These are phyloP conservation scores for Ascochyta rabiei DNA, from an alignment of 2,329 filamentous ascomycete genomes.

Conservation along the genomic window DNA sequence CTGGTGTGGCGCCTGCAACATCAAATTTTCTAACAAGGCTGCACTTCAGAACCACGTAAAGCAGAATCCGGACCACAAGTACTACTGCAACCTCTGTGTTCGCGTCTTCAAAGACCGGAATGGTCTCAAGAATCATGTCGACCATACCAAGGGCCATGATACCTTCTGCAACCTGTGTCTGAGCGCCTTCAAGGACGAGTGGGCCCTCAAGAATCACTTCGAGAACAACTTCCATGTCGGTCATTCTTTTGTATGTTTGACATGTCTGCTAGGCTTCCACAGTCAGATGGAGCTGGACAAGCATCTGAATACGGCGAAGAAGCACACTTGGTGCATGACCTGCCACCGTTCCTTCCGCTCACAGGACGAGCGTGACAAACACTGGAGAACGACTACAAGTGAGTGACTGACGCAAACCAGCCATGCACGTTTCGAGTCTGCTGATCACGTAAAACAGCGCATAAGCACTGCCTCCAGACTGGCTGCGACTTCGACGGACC, in stretches of 20 bases:
- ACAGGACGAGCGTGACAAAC: conserved; percentile 41
- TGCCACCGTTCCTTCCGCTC: conserved; percentile 37
- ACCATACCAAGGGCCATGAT: conserved; percentile 37
- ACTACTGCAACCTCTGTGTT: conserved; percentile 47
- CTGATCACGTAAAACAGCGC: conserved; percentile 17
- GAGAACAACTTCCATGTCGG: conserved; percentile 40
- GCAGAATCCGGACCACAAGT: conserved; percentile 29
- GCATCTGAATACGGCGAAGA: conserved; percentile 32
- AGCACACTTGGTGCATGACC: conserved; percentile 39
- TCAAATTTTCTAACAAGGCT: conserved; percentile 30
- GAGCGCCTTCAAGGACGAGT: conserved; percentile 42
- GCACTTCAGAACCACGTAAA: conserved; percentile 36
- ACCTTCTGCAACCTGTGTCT: conserved; percentile 43
- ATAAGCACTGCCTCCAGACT: conserved; percentile 41
- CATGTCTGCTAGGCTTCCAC: conserved; percentile 36
- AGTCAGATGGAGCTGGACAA: conserved; percentile 26
- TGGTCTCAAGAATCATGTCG: conserved; percentile 44
- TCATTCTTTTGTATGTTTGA: conserved; percentile 38
- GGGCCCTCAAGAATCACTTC: conserved; percentile 42
- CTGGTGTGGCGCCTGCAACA: conserved; percentile 42
- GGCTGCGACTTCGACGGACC: conserved; percentile 42
- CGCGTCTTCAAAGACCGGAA: conserved; percentile 44
- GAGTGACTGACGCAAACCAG: neutral
- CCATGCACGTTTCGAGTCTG: too few relatives aligned
- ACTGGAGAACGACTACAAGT: conserved; percentile 40